Evolutionary conservation across 345 rosid species (phyloP), one percentile per base, ranked within the genome.

Genomic region (Viola odorata): DNA sequence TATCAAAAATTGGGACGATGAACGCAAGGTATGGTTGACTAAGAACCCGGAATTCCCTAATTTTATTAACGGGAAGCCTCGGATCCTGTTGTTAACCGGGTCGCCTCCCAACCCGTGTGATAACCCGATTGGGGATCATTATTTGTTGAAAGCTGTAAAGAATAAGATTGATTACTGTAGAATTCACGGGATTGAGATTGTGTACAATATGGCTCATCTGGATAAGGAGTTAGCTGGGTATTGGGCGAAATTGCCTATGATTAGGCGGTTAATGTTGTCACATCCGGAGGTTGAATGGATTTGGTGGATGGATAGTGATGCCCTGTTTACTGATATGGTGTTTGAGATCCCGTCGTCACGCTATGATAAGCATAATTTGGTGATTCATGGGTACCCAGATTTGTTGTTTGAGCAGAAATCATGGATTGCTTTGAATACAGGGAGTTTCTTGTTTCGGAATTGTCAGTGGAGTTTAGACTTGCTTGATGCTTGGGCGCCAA

Each of bases 251-350:
- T 61, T 89, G 62, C 96, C 98, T 0, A 80, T 92, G 96, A 64
- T 92, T 48, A 75, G 98, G 84, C 81, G 80, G 63, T 59, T 91
- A 74, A 86, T 91, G 96, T 16, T 91, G 77, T 91, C 96, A 15
- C 95, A 89, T 51, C 98, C 96, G 8, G 95, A 91, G 50, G 76
- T 91, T 0, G 96, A 91, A 64, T 91, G 98, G 96, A 85, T 91
- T 70, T 87, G 96, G 95, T 91, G 98, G 98, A 89, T 91, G 96
- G 98, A 91, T 36, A 91, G 98, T 80, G 98, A 91, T 76, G 98
- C 98, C 3, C 63, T 91, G 83, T 92, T 92, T 53, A 89, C 96
- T 6, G 96, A 92, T 59, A 89, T 92, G 91, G 94, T 89, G 62
- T 92, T 92, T 61, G 85, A 92, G 85, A 77, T 89, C 67, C 96